phyloP scores from a whole-genome alignment of 2,329 filamentous ascomycete genomes.

The Remersonia thermophila region DNA sequence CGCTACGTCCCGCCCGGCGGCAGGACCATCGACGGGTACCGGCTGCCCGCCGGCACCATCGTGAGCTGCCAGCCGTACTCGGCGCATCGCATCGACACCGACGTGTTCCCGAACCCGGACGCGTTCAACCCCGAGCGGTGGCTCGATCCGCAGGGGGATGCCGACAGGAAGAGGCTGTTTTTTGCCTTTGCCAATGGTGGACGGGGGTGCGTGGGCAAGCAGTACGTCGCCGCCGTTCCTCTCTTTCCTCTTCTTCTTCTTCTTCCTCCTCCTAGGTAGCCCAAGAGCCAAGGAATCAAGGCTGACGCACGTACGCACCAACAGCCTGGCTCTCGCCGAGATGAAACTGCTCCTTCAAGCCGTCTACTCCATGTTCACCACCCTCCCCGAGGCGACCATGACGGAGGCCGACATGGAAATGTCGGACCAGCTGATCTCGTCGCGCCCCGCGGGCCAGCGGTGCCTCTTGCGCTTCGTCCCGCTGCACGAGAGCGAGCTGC shows the following conservation, averaged over 20 bases:
- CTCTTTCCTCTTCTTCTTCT: not conserved
- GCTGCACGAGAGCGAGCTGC: slow-evolving; percentile 5
- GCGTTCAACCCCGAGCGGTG: slow-evolving; percentile 71
- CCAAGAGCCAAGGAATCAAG: too few species aligned
- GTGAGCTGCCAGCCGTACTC: slow-evolving; percentile 52
- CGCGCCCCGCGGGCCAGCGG: slow-evolving; percentile 45
- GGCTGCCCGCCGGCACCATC: slow-evolving; percentile 39
- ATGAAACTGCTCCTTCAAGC: slow-evolving; percentile 55
- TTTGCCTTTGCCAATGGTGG: slow-evolving; percentile 57
- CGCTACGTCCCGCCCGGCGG: slow-evolving; percentile 44
- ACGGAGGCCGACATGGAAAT: slow-evolving; percentile 47
- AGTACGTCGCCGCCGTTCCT: slow-evolving; percentile 41
- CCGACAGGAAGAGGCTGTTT: slow-evolving; percentile 50
- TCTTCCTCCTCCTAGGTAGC: too few species aligned
- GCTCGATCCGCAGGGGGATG: slow-evolving; percentile 62
- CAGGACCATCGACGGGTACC: slow-evolving; percentile 41
- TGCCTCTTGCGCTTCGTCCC: slow-evolving; percentile 43
- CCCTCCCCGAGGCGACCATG: slow-evolving; percentile 41
- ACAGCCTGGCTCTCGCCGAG: slow-evolving; percentile 49
- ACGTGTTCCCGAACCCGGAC: slow-evolving; percentile 69
- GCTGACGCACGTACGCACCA: slow-evolving; percentile 1
- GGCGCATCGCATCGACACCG: slow-evolving; percentile 43
- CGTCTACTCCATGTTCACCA: slow-evolving; percentile 47
- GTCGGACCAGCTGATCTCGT: slow-evolving; percentile 56
- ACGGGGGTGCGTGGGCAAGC: slow-evolving; percentile 52